Base-by-base conservation (phyloP, 139 green algal genomes). In the Diplosphaera chodatii region DNA sequence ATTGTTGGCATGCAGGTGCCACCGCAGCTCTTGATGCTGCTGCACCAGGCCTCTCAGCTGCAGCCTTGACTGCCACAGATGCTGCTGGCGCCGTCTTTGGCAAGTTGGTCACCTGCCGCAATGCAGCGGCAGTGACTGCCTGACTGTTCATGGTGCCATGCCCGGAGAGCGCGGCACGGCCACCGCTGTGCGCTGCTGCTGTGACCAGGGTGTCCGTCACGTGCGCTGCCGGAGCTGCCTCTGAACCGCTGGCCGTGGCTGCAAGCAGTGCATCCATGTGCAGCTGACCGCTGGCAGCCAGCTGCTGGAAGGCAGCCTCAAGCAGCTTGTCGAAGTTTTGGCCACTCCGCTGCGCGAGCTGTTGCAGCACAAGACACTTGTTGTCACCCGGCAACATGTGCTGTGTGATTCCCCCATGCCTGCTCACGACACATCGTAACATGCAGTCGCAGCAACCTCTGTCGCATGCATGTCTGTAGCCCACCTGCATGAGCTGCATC, bases 301-400 rank as follows among this genome's bases (percentile, higher is more conserved):
- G 82, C 82, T 96, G 85, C 28, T 72, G 71, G 79, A 92, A 91
- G 29, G 93, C 77, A 40, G 86, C 80, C n/a, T 87, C 75, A 0
- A 85, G 86, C 8, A 92, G 71, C 40, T 69, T 75, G 72, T 87
- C 84, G 40, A 92, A 78, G 72, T 92, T 76, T 15, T 74, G 80
- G 4, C 67, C 34, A 1, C 65, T 74, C 10, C 80, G 63, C 81
- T 86, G 76, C 68, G 25, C 40, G 13, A 31, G 6, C 31, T 68
- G 64, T 40, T 27, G 22, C 23, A 18, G n/a, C n/a, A n/a, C n/a
- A n/a, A n/a, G n/a, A n/a, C n/a, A n/a, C n/a, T n/a, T n/a, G n/a
- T n/a, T n/a, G n/a, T n/a, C n/a, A n/a, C n/a, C n/a, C n/a, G n/a
- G n/a, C n/a, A n/a, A n/a, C n/a, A n/a, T n/a, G n/a, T n/a, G n/a